These are phyloP conservation scores for Sporothrix schenckii DNA, from an alignment of 2,329 filamentous ascomycete species.

Conservation along the genomic window DNA sequence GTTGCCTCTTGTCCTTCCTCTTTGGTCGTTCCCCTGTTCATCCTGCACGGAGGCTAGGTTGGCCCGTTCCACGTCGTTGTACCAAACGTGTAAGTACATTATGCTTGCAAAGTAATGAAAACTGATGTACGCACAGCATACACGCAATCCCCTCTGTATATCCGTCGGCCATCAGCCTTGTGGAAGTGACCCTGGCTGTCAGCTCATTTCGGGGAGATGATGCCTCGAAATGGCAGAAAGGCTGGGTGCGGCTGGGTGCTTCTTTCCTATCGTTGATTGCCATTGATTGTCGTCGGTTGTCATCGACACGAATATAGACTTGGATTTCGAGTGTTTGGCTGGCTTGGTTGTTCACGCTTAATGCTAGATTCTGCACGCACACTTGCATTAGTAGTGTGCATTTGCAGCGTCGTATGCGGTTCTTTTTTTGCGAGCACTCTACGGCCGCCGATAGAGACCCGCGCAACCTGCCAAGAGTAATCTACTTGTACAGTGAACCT, in stretches of 20 bases:
- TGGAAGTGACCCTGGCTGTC: neutral
- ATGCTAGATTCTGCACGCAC: constrained; percentile 28
- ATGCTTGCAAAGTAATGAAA: neutral
- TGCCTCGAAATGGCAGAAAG: neutral
- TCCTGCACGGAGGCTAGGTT: neutral
- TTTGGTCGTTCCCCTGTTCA: neutral
- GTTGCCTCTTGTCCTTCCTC: neutral
- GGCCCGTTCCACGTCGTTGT: neutral
- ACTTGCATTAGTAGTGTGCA: constrained; percentile 1
- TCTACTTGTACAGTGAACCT: neutral
- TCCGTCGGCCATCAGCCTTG: constrained; percentile 26
- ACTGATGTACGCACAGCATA: neutral
- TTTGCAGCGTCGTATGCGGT: constrained; percentile 22
- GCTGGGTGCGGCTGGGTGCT: neutral
- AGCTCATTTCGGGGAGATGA: constrained; percentile 26
- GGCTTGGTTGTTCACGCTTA: neutral
- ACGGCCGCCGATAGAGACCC: too few relatives aligned
- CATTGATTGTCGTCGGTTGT: too few relatives aligned
- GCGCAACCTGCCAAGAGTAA: neutral
- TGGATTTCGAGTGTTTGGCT: constrained; percentile 1
- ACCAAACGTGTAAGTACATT: neutral
- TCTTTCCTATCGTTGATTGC: too few relatives aligned
- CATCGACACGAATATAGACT: neutral
- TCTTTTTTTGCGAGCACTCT: neutral
- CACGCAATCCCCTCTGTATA: neutral